Conservation (phyloP, 148 eudicot genomes). For the Chenopodium quinoa region DNA sequence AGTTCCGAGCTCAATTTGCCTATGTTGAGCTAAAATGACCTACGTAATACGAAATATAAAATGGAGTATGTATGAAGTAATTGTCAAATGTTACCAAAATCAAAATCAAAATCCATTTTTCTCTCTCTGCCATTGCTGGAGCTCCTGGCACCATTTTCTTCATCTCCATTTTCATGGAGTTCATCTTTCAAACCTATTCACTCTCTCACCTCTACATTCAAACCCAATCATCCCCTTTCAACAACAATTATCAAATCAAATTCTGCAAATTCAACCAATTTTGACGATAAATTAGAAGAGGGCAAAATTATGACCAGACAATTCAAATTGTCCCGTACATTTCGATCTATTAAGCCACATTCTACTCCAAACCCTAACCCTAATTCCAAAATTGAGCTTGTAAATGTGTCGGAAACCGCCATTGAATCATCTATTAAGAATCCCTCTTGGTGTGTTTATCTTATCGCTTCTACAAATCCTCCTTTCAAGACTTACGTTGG, state of each 20-base stretch:
- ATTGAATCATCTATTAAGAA: background rate
- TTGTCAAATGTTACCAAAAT: background rate
- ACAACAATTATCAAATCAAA: background rate
- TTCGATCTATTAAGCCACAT: constrained; percentile 46
- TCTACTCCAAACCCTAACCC: constrained; percentile 26
- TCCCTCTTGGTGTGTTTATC: constrained; percentile 53
- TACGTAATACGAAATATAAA: too few species aligned
- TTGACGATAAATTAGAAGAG: background rate
- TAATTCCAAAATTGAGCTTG: constrained; percentile 8
- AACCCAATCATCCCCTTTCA: background rate
- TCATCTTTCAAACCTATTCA: background rate
- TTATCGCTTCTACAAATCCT: constrained; percentile 58
- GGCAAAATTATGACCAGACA: constrained; percentile 24
- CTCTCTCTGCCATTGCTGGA: background rate
- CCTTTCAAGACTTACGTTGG: constrained; percentile 82
- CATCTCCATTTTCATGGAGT: constrained; percentile 10
- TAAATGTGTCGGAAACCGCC: constrained; percentile 5
- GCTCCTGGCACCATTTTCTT: background rate
- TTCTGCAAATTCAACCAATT: background rate
- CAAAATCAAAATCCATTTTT: background rate
- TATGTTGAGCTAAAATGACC: too few species aligned
- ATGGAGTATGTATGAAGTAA: background rate
- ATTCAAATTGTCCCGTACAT: constrained; percentile 27
- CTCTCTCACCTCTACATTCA: background rate
- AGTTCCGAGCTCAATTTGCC: too few species aligned